Evolutionary conservation across 345 rosid genomes (phyloP).

Genomic region (Schrenkiella parvula): DNA sequence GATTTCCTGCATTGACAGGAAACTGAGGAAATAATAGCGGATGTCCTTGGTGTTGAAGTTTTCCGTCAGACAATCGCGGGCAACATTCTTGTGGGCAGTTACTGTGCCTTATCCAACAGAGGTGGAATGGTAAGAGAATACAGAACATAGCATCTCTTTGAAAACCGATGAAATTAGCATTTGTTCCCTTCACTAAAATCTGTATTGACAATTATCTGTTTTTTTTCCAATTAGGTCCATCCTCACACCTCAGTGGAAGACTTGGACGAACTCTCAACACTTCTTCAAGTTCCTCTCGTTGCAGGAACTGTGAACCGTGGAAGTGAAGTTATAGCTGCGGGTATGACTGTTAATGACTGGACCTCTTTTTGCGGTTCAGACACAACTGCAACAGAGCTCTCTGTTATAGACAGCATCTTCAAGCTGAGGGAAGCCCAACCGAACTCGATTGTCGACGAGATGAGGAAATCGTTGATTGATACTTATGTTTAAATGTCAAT

Average conservation of each 20-base stretch:
- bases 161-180: not conserved
- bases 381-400: conserved; percentile 89
- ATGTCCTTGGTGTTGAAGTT: conserved; percentile 96
- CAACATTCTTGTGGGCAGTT: conserved; percentile 91
- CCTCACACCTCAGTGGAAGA: conserved; percentile 94
- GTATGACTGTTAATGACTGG: conserved; percentile 91
- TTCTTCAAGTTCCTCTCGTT: conserved; percentile 70
- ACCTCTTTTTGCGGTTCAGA: conserved; percentile 85
- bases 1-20: conserved; percentile 36
- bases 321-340: conserved; percentile 79
- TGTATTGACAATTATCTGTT: not conserved
- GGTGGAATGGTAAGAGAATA: conserved; percentile 85
- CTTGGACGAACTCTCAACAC: conserved; percentile 89
- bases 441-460: conserved; percentile 72
- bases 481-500: conserved; percentile 63
- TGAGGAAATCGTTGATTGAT: conserved; percentile 89
- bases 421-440: conserved; percentile 92
- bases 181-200: not conserved
- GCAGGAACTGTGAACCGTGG: conserved; percentile 90
- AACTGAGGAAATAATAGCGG: conserved; percentile 88
- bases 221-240: conserved; percentile 54
- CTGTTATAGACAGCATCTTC: conserved; percentile 86
- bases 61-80: conserved; percentile 94
- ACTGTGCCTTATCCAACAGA: conserved; percentile 74
- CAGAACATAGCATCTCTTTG: not conserved